Base-by-base conservation (phyloP, 2,329 filamentous ascomycete species). In the Cladophialophora bantiana region DNA sequence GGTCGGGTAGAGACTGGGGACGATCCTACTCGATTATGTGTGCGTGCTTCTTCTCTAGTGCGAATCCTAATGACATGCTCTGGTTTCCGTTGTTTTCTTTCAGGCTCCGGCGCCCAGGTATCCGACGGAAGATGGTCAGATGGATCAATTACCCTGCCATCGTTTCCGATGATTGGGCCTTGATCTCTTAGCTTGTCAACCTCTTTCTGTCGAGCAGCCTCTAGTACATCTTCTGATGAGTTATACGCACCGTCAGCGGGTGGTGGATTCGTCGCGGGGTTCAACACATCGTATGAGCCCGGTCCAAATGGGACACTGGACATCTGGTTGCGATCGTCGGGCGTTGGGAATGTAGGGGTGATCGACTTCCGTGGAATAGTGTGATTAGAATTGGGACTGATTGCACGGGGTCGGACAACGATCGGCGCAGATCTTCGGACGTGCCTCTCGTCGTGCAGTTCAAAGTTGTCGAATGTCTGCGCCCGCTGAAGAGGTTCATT, bases 61-160 rank as follows among this genome's bases (percentile, higher is more conserved):
- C 80, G 81, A 69, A 83, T 83, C 10, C 80, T 79, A 55, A 83
- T 77, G 15, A 83, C 80, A 32, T 83, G 79, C 55, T 83, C 81
- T 26, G 82, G 78, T 76, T 85, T 78, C 59, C 77, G 78, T 56
- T 75, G 78, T 71, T 89, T 89, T 45, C 83, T 82, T 69, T 88
- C 86, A 1, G 88, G 88, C 72, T 90, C 88, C 0, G 88, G 88
- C 0, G 88, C 88, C 88, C 88, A 90, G 1, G 86, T 87, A 68
- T 88, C 84, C 2, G 88, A 81, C 0, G 88, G 88, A 1, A 90
- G 80, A 73, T 89, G 87, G 74, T 90, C 88, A 0, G 86, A 88
- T 4, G 88, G 88, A 75, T 90, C 88, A 71, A 90, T 88, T 64
- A 88, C 84, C 38, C 86, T 83, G 15, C 88, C 88, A 73, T 88